phyloP scores from a whole-genome alignment of 371 early-diverging fungal genomes.

The Rhizopus stolonifer region DNA sequence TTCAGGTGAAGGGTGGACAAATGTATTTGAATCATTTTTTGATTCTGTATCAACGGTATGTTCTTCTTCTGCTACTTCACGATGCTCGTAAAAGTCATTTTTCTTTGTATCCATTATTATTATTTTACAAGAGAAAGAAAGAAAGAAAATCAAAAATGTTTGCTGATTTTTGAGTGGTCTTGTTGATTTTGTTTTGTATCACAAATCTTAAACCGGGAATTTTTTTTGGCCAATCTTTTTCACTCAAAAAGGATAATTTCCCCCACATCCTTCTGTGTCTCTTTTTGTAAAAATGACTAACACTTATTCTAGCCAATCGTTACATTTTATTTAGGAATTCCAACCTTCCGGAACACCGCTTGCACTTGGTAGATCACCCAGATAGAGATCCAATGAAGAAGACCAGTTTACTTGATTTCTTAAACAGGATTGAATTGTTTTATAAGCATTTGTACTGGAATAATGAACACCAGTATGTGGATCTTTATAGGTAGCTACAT shows the following conservation, averaged over 20 bases:
- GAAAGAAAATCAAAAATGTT: neutral
- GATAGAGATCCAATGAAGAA: slow-evolving; percentile 26
- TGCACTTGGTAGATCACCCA: slow-evolving; percentile 31
- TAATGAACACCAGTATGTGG: slow-evolving; percentile 64
- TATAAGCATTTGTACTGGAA: slow-evolving; percentile 61
- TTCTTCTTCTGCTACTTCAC: slow-evolving; percentile 4
- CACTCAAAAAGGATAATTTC: neutral
- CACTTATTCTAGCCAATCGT: neutral
- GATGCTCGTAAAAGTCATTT: slow-evolving; percentile 1
- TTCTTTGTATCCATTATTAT: neutral
- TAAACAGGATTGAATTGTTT: slow-evolving; percentile 39
- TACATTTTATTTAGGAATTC: slow-evolving; percentile 8
- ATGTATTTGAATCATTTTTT: neutral
- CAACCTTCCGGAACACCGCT: slow-evolving; percentile 44
- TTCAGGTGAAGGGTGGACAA: slow-evolving; percentile 21
- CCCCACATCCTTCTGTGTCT: neutral
- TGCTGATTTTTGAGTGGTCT: too few species aligned
- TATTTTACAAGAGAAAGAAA: neutral
- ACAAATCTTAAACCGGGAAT: too few species aligned
- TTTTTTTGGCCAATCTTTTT: neutral
- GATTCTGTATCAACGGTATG: neutral
- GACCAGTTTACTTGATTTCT: slow-evolving; percentile 48
- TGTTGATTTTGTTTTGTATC: too few species aligned
- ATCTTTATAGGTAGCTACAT: slow-evolving; percentile 66
- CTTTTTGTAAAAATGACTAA: neutral